Base-by-base conservation (phyloP, 805 yeast species). In the Brettanomyces sp. region DNA sequence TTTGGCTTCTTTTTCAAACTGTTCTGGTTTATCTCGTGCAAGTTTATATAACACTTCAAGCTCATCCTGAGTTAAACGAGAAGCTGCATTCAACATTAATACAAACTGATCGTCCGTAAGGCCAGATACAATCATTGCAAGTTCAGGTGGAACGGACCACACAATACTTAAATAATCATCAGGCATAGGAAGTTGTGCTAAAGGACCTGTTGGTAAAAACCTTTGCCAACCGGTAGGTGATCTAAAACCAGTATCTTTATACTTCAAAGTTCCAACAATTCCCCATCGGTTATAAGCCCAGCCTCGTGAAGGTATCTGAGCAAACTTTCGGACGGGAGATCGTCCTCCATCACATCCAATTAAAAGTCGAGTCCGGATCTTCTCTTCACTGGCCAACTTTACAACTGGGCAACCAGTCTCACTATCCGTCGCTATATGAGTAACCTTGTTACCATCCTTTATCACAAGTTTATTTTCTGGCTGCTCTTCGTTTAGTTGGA, bases 341-440 rank as follows among this genome's bases (percentile, higher is more conserved):
- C 89, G 87, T 62, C 80, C 88, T 1, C 99, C 99, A 62, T 93
- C 99, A 36, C 96, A 95, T 7, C 99, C 99, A 13, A 93, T 78
- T 21, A 90, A 68, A n/a, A 90, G 69, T 45, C 96, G 72, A 0
- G 95, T 75, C 56, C 77, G 76, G 43, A 82, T 69, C 11, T 58
- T 52, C 12, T 76, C 74, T 1, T 96, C 97, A 50, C 75, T 76
- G 12, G 77, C 75, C 12, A 90, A 67, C 24, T 74, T 68, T 12
- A 91, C 80, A 7, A 79, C 58, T 1, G 97, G 97, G 95, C 96
- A 87, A 42, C 78, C 76, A 25, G 66, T 65, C 18, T 44, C 32
- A 0, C 63, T 62, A 42, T 66, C 70, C 5, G 65, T 58, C 5
- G 62, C 51, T 38, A 87, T 87, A 3, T 64, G 66, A 11, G 70